Evolutionary conservation across 2,329 filamentous ascomycete species (phyloP), one percentile per base, ranked within the genome.

Genomic region (Diatrype stigma): DNA sequence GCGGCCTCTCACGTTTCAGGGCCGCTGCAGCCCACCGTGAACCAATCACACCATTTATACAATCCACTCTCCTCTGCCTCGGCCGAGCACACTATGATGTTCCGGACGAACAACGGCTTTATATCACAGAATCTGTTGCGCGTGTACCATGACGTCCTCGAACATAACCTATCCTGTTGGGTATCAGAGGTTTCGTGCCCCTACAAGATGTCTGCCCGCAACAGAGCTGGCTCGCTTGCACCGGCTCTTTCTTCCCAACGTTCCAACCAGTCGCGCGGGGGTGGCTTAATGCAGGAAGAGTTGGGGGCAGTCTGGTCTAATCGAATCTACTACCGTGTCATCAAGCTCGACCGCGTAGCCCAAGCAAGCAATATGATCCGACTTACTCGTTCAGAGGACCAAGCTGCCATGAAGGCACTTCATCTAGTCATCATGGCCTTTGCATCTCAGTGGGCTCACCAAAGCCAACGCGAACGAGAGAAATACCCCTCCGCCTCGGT

Each of bases 141-240:
- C 42, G 73, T 80, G 32, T 81, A 80, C 58, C 77, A 80, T 55
- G 76, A 80, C 54, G 78, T 76, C 28, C 68, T 80, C 55, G 77
- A 80, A 55, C 74, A 78, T 56, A 76, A 73, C 12, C 62, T 80
- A 6, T 74, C 76, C 2, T 80, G 78, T 58, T 81, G 78, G 78
- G 56, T 80, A 17, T 78, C 76, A 0, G 77, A 80, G 53, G 68
- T 71, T 45, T 80, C 75, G 2, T 81, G 78, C 49, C 78, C 78
- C 1, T 80, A 80, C 56, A 67, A 67, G 54, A 58, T 67, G 44
- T 53, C 35, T 2, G 42, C 50, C 3, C 53, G 51, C 12, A 62
- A 22, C 17, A 19, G 35, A 22, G 11, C 30, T 6, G 17, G 12
- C 22, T 35, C 34, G 22, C 30, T 23, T 30, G 50, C 17, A 8